A percentile compares a stretch with the other conserved stretches of the same genome.
These are phyloP conservation scores for Tetracladium maxilliforme DNA, from an alignment of 2,329 filamentous ascomycete species.

Conservation along the genomic window DNA sequence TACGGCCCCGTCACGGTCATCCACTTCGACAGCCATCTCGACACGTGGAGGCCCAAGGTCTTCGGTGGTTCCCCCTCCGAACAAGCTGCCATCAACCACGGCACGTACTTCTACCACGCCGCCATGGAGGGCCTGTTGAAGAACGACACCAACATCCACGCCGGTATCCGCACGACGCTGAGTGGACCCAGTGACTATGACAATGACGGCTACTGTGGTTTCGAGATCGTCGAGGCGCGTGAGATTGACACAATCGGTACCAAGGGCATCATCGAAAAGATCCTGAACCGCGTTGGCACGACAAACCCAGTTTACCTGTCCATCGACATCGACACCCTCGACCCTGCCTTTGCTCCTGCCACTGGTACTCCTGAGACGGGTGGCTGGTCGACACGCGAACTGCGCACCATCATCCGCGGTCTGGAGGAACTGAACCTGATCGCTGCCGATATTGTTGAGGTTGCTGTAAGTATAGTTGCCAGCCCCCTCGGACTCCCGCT, in stretches of 20 bases:
- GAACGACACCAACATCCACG: slow-evolving; percentile 80
- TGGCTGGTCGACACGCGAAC: slow-evolving; percentile 60
- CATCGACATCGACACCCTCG: slow-evolving; percentile 78
- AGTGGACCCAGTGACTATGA: slow-evolving; percentile 70
- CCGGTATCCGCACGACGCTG: slow-evolving; percentile 72
- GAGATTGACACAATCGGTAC: slow-evolving; percentile 56
- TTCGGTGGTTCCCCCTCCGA: slow-evolving; percentile 71
- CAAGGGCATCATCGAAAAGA: slow-evolving; percentile 65
- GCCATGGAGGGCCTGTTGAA: slow-evolving; percentile 60
- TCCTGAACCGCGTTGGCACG: slow-evolving; percentile 60
- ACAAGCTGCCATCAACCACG: slow-evolving; percentile 68
- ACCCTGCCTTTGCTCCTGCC: slow-evolving; percentile 67
- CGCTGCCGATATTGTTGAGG: slow-evolving; percentile 59
- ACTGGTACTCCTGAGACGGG: slow-evolving; percentile 66
- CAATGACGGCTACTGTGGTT: slow-evolving; percentile 74
- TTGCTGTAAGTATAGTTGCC: slow-evolving; percentile 29
- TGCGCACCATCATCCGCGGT: slow-evolving; percentile 56
- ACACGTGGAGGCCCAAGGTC: slow-evolving; percentile 73
- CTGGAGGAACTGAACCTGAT: slow-evolving; percentile 56
- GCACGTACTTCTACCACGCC: slow-evolving; percentile 81
- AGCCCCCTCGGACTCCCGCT: neutral
- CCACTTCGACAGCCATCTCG: slow-evolving; percentile 48
- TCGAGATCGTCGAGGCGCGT: slow-evolving; percentile 65
- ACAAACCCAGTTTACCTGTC: slow-evolving; percentile 65
- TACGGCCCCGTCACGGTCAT: slow-evolving; percentile 47